phyloP scores from a whole-genome alignment of 352 stramenopile genomes.

The Bremia lactucae region DNA sequence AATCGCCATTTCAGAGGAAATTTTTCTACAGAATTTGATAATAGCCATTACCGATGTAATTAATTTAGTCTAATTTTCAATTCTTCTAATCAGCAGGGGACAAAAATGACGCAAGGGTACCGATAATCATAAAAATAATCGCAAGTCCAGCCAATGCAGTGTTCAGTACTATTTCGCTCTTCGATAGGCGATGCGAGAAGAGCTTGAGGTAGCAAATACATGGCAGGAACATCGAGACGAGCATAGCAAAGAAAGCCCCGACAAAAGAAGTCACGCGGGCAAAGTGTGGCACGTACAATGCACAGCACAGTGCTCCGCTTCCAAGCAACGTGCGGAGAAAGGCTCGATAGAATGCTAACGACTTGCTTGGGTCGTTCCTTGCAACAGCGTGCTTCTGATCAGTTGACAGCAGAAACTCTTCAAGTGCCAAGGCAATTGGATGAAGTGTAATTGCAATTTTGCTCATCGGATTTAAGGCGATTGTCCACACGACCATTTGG shows the following conservation, averaged over 20 bases:
- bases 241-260: slow-evolving; percentile 78
- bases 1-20: too few species aligned
- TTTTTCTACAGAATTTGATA: too few species aligned
- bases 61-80: too few species aligned
- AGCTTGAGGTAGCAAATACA: slow-evolving; percentile 82
- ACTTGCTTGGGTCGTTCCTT: slow-evolving; percentile 16
- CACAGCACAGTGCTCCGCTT: slow-evolving; percentile 40
- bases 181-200: slow-evolving; percentile 41
- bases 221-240: slow-evolving; percentile 74
- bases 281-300: slow-evolving; percentile 75
- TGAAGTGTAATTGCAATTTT: slow-evolving; percentile 84
- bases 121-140: slow-evolving; percentile 59
- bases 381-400: slow-evolving; percentile 22
- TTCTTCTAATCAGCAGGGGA: slow-evolving; percentile 42
- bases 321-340: slow-evolving; percentile 56
- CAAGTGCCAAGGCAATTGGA: slow-evolving; percentile 60
- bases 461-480: slow-evolving; percentile 81
- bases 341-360: slow-evolving; percentile 41
- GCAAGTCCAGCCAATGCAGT: slow-evolving; percentile 39
- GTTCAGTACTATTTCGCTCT: slow-evolving; percentile 47
- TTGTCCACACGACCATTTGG: slow-evolving; percentile 63
- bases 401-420: slow-evolving; percentile 59
- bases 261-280: slow-evolving; percentile 76
- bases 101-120: slow-evolving; percentile 70
- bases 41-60: too few species aligned